These are phyloP conservation scores for Apiotrichum sp. DNA, from an alignment of 1,284 basidiomycete species.

Conservation along the genomic window DNA sequence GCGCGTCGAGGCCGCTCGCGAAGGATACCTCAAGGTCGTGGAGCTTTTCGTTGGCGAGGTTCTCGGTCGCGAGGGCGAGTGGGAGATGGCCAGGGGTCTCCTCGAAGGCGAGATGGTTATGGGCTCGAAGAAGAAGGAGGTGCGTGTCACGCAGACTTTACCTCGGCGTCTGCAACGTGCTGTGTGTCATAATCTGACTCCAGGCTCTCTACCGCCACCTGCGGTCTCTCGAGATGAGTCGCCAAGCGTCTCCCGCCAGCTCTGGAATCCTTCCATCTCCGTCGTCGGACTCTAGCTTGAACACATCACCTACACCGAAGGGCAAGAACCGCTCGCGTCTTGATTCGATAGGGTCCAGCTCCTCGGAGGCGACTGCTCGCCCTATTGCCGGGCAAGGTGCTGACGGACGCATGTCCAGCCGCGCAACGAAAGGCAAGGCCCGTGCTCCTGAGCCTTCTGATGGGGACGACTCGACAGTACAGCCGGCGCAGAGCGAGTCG, in stretches of 20 bases:
- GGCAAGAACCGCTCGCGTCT: constrained; percentile 5
- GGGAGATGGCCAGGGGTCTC: constrained; percentile 42
- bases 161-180: background rate
- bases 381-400: background rate
- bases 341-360: background rate
- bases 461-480: constrained; percentile 8
- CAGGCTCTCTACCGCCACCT: constrained; percentile 38
- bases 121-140: constrained; percentile 42
- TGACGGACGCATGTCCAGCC: background rate
- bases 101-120: constrained; percentile 40
- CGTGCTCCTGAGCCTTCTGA: constrained; percentile 2
- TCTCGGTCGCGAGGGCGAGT: constrained; percentile 38
- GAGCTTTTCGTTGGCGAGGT: constrained; percentile 44
- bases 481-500: constrained; percentile 6
- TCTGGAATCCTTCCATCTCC: constrained; percentile 18
- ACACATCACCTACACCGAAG: background rate
- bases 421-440: constrained; percentile 8
- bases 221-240: constrained; percentile 21
- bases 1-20: constrained; percentile 33
- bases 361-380: constrained; percentile 15
- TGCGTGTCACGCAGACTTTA: constrained; percentile 6
- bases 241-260: constrained; percentile 23
- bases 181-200: background rate
- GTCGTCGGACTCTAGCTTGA: constrained; percentile 1
- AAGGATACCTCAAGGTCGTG: constrained; percentile 40